Evolutionary conservation across 306 rosid genomes (phyloP).

Genomic region (Castanopsis chinensis): DNA sequence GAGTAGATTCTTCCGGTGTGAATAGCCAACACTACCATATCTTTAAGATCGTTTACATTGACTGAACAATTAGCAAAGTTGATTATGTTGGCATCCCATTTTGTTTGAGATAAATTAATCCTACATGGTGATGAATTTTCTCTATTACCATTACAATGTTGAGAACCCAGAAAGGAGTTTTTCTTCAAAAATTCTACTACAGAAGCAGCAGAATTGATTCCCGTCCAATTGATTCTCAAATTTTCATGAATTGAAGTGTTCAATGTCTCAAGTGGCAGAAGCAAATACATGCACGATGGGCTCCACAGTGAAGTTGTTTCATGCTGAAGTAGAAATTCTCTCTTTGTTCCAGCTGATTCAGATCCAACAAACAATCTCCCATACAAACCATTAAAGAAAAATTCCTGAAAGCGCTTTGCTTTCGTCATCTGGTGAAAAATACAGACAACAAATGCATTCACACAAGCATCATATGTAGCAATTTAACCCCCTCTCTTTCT

Average conservation of each 20-base stretch:
- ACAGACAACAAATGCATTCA: constrained; percentile 7
- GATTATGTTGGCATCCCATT: constrained; percentile 27
- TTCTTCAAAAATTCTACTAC: constrained; percentile 52
- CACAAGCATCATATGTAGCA: constrained; percentile 22
- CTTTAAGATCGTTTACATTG: constrained; percentile 34
- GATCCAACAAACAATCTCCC: constrained; percentile 60
- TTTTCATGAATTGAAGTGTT: constrained; percentile 31
- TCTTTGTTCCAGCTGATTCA: constrained; percentile 26
- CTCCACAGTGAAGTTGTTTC: constrained; percentile 54
- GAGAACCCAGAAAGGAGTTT: constrained; percentile 32
- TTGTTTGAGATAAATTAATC: constrained; percentile 4
- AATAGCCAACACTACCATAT: constrained; percentile 72
- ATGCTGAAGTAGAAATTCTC: constrained; percentile 62
- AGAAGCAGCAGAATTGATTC: constrained; percentile 61
- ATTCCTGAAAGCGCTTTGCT: constrained; percentile 84
- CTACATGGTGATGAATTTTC: constrained; percentile 25
- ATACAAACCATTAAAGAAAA: constrained; percentile 80
- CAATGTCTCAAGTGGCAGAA: constrained; percentile 65
- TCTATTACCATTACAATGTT: constrained; percentile 21
- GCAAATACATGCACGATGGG: constrained; percentile 52
- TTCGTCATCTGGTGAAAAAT: constrained; percentile 51
- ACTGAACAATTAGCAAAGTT: constrained; percentile 59
- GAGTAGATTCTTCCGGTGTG: constrained; percentile 86
- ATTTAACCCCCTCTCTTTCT: too few species aligned
- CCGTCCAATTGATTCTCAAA: constrained; percentile 66